Base-by-base conservation (phyloP, 2,329 filamentous ascomycete species). In the Cyphellophora europaea region DNA sequence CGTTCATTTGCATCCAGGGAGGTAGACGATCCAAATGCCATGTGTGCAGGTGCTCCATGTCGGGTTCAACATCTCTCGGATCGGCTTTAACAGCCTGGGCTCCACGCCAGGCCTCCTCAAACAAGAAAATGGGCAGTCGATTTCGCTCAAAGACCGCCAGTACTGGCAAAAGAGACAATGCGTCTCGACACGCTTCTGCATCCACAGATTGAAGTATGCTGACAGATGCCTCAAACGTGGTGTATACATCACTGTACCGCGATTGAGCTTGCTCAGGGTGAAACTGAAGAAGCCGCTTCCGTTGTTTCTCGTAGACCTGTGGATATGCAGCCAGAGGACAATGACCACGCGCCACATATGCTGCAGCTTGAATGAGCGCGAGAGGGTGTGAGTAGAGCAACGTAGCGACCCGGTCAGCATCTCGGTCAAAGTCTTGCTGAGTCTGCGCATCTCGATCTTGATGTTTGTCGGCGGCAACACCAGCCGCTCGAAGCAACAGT, bases 221-320 rank as follows among this genome's bases (percentile, higher is more conserved):
- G 5, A 50, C 48, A 5, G 57, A 59, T 5, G 50, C 54, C 38
- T 62, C 53, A 33, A 61, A 61, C 1, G 53, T 59, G 2, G 53
- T 47, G 30, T 58, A 61, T 4, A 62, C 51, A 42, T 58, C 41
- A 4, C 44, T 15, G 44, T 62, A 57, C 13, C 52, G 49, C 19
- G 57, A 58, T 18, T 38, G 33, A 5, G 45, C 51, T 34, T 58
- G 54, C 5, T 30, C 33, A 5, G 47, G 43, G 15, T 45, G 38
- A 34, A 47, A 52, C 21, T 45, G 35, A 11, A 59, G 49, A 3
- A 59, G 46, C 12, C 48, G 48, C 18, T 44, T 38, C 18, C 51
- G 42, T 15, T 55, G 45, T 19, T 32, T 31, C 27, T 40, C 16
- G 25, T 44, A 57, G 4, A 42, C 40, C 5, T 30, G 18, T 2